Evolutionary conservation across 1,284 basidiomycete genomes (phyloP).

Genomic region (Athelia sp.): DNA sequence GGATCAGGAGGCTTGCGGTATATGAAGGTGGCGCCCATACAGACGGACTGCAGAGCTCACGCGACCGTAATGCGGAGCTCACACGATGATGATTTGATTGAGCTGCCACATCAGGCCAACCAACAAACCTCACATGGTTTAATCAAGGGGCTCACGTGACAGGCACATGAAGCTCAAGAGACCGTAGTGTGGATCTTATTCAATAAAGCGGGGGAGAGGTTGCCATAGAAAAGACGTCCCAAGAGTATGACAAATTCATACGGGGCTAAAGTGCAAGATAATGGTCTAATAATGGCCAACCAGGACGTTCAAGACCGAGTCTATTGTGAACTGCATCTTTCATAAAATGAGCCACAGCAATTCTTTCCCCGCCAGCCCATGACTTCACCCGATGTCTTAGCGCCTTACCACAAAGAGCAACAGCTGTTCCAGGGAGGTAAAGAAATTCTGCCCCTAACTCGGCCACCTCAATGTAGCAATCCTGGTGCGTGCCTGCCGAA

Average conservation of each 20-base stretch:
- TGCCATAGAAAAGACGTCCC: too few species aligned
- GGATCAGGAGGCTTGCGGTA: too few species aligned
- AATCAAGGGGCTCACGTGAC: too few species aligned
- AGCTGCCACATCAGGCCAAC: too few species aligned
- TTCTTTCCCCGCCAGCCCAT: neutral
- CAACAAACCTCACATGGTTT: too few species aligned
- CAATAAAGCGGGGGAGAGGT: too few species aligned
- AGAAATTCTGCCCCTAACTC: neutral
- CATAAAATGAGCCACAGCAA: neutral
- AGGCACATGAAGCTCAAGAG: too few species aligned
- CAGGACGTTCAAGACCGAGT: neutral
- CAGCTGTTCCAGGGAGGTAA: neutral
- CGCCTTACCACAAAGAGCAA: neutral
- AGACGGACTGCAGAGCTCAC: too few species aligned
- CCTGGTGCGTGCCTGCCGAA: neutral
- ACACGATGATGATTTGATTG: too few species aligned
- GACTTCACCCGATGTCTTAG: neutral
- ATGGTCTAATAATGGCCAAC: neutral
- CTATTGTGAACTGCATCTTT: neutral
- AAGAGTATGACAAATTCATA: neutral
- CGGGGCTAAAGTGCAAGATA: neutral
- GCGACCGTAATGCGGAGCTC: too few species aligned
- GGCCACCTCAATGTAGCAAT: neutral
- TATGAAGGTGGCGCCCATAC: too few species aligned
- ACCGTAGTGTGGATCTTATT: too few species aligned